Percentiles rank a stretch among this genome's conserved stretches.
Evolutionary conservation across 345 rosid species (phyloP).

Genomic region (Carallia pectinifolia): DNA sequence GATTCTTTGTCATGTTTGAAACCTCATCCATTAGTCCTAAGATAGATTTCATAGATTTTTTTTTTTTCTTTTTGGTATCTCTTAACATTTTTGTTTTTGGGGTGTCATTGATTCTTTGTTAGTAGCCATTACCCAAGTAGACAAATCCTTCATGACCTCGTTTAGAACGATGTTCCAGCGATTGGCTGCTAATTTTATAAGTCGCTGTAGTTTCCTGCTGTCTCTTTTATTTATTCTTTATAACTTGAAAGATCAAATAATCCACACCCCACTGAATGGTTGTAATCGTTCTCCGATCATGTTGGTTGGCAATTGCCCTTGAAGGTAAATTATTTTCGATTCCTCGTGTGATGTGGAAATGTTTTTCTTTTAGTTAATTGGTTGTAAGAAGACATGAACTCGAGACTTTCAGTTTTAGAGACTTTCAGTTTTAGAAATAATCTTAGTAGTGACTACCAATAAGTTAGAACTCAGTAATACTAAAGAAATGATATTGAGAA

Average conservation of each 20-base stretch:
- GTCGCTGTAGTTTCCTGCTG: background rate
- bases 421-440: too few species aligned
- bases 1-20: conserved; percentile 45
- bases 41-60: conserved; percentile 20
- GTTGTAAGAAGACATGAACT: too few species aligned
- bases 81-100: background rate
- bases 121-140: conserved; percentile 16
- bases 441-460: too few species aligned
- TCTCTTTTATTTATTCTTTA: background rate
- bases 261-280: background rate
- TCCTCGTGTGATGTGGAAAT: too few species aligned
- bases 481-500: too few species aligned
- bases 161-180: conserved; percentile 1
- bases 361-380: too few species aligned
- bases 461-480: too few species aligned
- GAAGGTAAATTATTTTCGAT: too few species aligned
- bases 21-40: conserved; percentile 18
- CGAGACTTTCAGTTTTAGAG: too few species aligned
- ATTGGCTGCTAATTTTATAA: conserved; percentile 1
- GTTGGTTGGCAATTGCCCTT: too few species aligned
- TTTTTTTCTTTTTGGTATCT: background rate
- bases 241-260: background rate
- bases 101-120: conserved; percentile 18
- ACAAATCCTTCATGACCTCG: background rate
- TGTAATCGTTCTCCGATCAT: too few species aligned